Conservation (phyloP, 73 alveolate genomes). For the Durusdinium trenchii region DNA sequence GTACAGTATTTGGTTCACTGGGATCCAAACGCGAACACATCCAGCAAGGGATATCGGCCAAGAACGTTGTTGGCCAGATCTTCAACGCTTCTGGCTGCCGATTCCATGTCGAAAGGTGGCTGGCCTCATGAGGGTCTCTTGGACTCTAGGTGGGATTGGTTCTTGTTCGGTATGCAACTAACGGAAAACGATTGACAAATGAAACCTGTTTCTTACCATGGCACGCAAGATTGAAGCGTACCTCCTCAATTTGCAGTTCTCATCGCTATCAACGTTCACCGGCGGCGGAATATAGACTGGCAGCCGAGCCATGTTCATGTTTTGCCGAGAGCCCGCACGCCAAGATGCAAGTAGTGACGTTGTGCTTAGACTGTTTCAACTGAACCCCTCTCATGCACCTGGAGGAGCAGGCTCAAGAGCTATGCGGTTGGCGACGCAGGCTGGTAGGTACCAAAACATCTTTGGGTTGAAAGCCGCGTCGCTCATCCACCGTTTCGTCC, state of each 20-base stretch:
- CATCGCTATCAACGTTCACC: not conserved
- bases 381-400: not conserved
- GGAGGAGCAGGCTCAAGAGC: not conserved
- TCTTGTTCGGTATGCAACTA: too few relatives aligned
- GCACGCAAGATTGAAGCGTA: not conserved
- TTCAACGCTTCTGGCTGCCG: not conserved
- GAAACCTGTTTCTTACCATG: too few relatives aligned
- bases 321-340: not conserved
- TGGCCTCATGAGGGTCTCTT: not conserved
- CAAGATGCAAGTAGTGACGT: not conserved
- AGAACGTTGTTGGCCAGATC: not conserved
- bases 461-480: not conserved
- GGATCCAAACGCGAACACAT: too few relatives aligned
- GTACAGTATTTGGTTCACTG: too few relatives aligned
- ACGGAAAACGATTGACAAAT: not conserved
- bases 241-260: not conserved
- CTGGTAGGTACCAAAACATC: not conserved
- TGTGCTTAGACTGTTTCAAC: not conserved
- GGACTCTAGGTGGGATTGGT: not conserved
- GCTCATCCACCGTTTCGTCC: slow-evolving; percentile 33
- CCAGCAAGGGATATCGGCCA: not conserved
- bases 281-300: not conserved
- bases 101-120: not conserved
- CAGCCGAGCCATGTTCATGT: not conserved
- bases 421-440: not conserved